Percentiles rank a stretch among this genome's conserved stretches.
Evolutionary conservation across 179 eudicot species (phyloP).

Genomic region (Heliamphora pulchella): DNA sequence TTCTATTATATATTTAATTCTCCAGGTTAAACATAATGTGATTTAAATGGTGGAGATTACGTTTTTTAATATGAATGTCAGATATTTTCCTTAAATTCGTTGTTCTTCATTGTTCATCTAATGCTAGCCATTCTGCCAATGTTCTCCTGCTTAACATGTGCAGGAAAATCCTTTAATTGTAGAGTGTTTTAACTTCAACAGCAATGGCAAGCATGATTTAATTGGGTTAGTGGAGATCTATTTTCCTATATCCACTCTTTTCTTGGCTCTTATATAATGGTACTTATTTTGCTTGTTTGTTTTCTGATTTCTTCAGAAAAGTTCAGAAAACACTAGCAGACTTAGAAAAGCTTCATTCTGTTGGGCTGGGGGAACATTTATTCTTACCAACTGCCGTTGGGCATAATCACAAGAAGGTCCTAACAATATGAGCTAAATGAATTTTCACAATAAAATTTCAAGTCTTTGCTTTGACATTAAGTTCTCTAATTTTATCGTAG

Average conservation of each 20-base stretch:
- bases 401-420: slow-evolving; percentile 70
- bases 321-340: slow-evolving; percentile 65
- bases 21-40: not conserved
- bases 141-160: slow-evolving; percentile 28
- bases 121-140: slow-evolving; percentile 13
- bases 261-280: slow-evolving; percentile 11
- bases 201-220: slow-evolving; percentile 86
- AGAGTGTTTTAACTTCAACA: slow-evolving; percentile 87
- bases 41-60: not conserved
- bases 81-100: slow-evolving; percentile 2
- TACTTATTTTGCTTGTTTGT: slow-evolving; percentile 18
- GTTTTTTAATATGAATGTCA: not conserved
- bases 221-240: slow-evolving; percentile 58
- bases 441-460: slow-evolving; percentile 3
- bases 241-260: slow-evolving; percentile 13
- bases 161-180: slow-evolving; percentile 84
- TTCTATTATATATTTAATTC: not conserved
- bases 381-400: slow-evolving; percentile 48
- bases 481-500: slow-evolving; percentile 31
- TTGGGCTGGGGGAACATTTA: slow-evolving; percentile 56
- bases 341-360: slow-evolving; percentile 61
- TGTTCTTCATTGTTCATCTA: not conserved
- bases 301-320: slow-evolving; percentile 39
- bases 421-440: slow-evolving; percentile 14
- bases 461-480: slow-evolving; percentile 14